These are phyloP conservation scores for Themeda triandra DNA, from an alignment of 176 grass and related monocot genomes.

Conservation along the genomic window DNA sequence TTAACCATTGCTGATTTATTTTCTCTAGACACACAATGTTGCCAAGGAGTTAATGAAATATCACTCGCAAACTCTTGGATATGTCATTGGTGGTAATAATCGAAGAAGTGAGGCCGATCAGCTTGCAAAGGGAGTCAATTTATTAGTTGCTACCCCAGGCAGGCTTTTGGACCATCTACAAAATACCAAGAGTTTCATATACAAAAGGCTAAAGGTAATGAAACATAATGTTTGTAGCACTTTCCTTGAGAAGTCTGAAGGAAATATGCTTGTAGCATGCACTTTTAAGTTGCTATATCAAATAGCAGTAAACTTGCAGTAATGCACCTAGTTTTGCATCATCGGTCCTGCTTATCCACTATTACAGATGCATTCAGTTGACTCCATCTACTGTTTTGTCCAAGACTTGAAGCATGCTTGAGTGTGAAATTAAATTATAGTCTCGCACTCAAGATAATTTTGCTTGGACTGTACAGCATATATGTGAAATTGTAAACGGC, in stretches of 20 bases:
- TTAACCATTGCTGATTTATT: not conserved
- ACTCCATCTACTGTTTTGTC: not conserved
- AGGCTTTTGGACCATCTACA: slow-evolving; percentile 97
- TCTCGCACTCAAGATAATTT: not conserved
- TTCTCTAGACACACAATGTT: slow-evolving; percentile 79
- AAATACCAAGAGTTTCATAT: slow-evolving; percentile 88
- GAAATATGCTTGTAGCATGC: not conserved
- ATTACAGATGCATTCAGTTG: not conserved
- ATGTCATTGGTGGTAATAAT: slow-evolving; percentile 80
- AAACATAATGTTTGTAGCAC: not conserved
- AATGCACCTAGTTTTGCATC: not conserved
- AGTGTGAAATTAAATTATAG: not conserved
- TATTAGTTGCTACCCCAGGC: slow-evolving; percentile 91
- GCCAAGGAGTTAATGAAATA: slow-evolving; percentile 91
- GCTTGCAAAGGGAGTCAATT: slow-evolving; percentile 85
- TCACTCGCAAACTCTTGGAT: slow-evolving; percentile 87
- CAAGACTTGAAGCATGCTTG: not conserved
- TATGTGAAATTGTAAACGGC: not conserved
- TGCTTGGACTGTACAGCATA: not conserved
- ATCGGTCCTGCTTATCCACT: not conserved
- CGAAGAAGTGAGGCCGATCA: slow-evolving; percentile 79
- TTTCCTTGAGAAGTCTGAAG: not conserved
- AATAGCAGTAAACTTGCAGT: not conserved
- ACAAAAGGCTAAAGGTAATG: slow-evolving; percentile 75
- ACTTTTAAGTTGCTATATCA: not conserved